A percentile compares a stretch with the other conserved stretches of the same genome.
Evolutionary conservation across 1,284 basidiomycete genomes (phyloP).

Genomic region (Xanthoconium separans): DNA sequence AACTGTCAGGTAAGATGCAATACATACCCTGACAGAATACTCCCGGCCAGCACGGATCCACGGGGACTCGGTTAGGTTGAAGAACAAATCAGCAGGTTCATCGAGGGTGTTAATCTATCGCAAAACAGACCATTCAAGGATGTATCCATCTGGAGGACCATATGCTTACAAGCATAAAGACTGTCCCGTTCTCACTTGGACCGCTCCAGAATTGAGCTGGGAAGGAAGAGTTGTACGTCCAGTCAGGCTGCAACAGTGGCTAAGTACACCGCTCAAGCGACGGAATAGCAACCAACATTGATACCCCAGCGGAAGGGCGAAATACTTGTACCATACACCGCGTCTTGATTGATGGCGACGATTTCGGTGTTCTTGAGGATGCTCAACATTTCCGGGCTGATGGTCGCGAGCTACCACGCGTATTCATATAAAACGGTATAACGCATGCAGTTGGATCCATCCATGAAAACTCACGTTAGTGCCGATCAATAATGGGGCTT

Average conservation of each 20-base stretch:
- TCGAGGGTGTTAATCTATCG: slow-evolving; percentile 50
- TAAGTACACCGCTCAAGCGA: background rate
- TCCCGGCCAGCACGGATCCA: slow-evolving; percentile 67
- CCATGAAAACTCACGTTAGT: slow-evolving; percentile 27
- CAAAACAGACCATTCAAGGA: background rate
- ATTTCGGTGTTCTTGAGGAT: slow-evolving; percentile 64
- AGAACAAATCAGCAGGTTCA: slow-evolving; percentile 53
- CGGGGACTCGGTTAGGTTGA: slow-evolving; percentile 65
- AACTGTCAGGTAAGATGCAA: background rate
- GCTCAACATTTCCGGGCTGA: slow-evolving; percentile 47
- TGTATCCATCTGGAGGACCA: background rate
- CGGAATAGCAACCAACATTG: slow-evolving; percentile 38
- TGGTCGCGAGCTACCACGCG: slow-evolving; percentile 44
- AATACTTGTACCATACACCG: slow-evolving; percentile 56
- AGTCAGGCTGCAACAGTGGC: slow-evolving; percentile 44
- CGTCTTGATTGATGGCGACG: slow-evolving; percentile 67
- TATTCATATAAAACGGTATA: background rate
- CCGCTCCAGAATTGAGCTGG: slow-evolving; percentile 64
- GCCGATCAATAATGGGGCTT: slow-evolving; percentile 46
- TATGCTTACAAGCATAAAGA: slow-evolving; percentile 52
- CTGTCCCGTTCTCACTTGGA: slow-evolving; percentile 48
- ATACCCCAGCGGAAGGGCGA: slow-evolving; percentile 68
- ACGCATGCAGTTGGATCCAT: slow-evolving; percentile 16
- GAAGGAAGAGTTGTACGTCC: slow-evolving; percentile 45
- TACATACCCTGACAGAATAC: slow-evolving; percentile 54